These are phyloP conservation scores for Penicillium daleae DNA, from an alignment of 495 filamentous ascomycete species.

Conservation along the genomic window DNA sequence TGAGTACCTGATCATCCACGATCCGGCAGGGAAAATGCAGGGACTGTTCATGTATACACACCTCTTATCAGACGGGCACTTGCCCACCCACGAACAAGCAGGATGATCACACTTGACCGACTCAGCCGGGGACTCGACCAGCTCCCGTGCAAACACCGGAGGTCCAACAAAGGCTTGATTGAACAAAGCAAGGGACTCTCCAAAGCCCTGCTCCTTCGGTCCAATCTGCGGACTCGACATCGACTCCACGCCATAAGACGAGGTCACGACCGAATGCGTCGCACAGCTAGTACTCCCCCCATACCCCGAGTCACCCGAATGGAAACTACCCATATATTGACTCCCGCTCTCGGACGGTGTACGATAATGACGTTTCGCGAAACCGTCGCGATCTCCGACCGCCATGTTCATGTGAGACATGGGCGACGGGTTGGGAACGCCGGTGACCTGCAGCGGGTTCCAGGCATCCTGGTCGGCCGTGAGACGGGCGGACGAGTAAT, in stretches of 20 bases:
- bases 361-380: constrained; percentile 36
- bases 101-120: constrained; percentile 41
- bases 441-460: constrained; percentile 44
- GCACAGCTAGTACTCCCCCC: constrained; percentile 49
- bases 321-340: constrained; percentile 48
- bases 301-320: constrained; percentile 67
- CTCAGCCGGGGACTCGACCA: constrained; percentile 25
- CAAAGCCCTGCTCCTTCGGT: constrained; percentile 31
- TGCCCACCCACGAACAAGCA: constrained; percentile 43
- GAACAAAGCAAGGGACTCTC: constrained; percentile 26
- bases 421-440: constrained; percentile 28
- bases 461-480: constrained; percentile 41
- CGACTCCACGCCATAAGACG: constrained; percentile 35
- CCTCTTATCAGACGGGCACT: constrained; percentile 49
- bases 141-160: constrained; percentile 18
- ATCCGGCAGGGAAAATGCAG: background rate
- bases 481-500: constrained; percentile 32
- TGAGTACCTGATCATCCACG: constrained; percentile 9
- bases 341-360: constrained; percentile 60
- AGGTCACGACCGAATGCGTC: constrained; percentile 49
- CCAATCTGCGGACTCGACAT: constrained; percentile 35
- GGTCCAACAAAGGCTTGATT: constrained; percentile 16
- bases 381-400: constrained; percentile 28
- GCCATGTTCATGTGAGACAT: constrained; percentile 26
- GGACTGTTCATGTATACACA: constrained; percentile 11